A percentile compares a stretch with the other conserved stretches of the same genome.
phyloP scores from a whole-genome alignment of 75 land plant genomes.

The Gnetum montanum region DNA sequence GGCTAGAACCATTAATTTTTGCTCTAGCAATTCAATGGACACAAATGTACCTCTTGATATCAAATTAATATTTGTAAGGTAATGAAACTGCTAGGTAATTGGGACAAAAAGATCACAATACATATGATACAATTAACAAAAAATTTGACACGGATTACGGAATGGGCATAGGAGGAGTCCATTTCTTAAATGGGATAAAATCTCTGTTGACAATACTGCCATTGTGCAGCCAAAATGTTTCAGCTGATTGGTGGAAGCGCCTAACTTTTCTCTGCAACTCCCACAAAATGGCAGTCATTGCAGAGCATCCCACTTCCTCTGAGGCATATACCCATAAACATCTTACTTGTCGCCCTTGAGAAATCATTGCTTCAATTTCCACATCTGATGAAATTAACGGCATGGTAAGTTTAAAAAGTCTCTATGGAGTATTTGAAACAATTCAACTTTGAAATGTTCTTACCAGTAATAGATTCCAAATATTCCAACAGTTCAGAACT shows the following conservation, averaged over 20 bases:
- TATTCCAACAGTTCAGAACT: slow-evolving; percentile 62
- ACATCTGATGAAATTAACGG: slow-evolving; percentile 38
- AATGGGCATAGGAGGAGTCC: slow-evolving; percentile 70
- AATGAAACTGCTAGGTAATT: too few species aligned
- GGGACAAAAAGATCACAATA: too few species aligned
- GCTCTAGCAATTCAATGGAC: too few species aligned
- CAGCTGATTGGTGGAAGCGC: slow-evolving; percentile 69
- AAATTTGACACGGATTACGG: slow-evolving; percentile 47
- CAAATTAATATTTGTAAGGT: too few species aligned
- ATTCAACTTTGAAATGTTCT: background rate
- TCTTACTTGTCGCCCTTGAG: slow-evolving; percentile 54
- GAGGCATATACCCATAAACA: slow-evolving; percentile 80
- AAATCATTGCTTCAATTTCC: slow-evolving; percentile 57
- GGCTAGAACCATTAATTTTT: too few species aligned
- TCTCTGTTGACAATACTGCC: slow-evolving; percentile 56
- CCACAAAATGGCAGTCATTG: slow-evolving; percentile 83
- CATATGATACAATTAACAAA: too few species aligned
- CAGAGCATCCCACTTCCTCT: slow-evolving; percentile 66
- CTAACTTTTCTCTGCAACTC: slow-evolving; percentile 88
- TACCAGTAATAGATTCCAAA: slow-evolving; percentile 77
- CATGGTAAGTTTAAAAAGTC: background rate
- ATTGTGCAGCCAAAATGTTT: slow-evolving; percentile 94
- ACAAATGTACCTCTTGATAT: too few species aligned
- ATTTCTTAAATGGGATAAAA: slow-evolving; percentile 41
- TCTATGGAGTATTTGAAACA: background rate